Evolutionary conservation across 306 rosid species (phyloP).

Genomic region (Trichosanthes truncata): DNA sequence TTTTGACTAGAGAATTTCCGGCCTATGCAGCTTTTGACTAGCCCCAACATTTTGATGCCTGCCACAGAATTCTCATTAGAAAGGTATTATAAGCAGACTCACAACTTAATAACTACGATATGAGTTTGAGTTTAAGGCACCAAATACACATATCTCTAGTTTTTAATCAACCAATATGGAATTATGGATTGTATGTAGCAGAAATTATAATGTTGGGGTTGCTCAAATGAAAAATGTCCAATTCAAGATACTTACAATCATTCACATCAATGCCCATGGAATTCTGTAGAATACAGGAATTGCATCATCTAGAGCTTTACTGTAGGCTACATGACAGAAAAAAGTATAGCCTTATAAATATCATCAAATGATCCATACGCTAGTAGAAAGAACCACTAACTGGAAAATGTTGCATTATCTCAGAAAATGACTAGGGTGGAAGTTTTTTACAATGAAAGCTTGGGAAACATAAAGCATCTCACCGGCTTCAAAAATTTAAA

Average conservation of each 20-base stretch:
- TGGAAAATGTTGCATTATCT: slow-evolving; percentile 30
- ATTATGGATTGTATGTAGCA: not conserved
- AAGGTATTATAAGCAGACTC: not conserved
- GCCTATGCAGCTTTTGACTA: slow-evolving; percentile 74
- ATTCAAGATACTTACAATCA: slow-evolving; percentile 55
- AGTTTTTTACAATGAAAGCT: slow-evolving; percentile 43
- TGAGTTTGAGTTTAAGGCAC: not conserved
- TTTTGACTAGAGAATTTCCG: slow-evolving; percentile 80
- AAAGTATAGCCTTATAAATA: not conserved
- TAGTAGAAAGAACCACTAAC: not conserved
- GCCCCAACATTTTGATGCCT: slow-evolving; percentile 75
- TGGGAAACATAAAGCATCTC: slow-evolving; percentile 95
- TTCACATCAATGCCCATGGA: slow-evolving; percentile 64
- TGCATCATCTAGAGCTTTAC: slow-evolving; percentile 90
- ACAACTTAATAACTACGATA: not conserved
- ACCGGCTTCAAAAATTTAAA: slow-evolving; percentile 47
- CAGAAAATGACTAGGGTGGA: slow-evolving; percentile 84
- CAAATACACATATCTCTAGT: not conserved
- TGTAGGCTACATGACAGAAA: slow-evolving; percentile 49
- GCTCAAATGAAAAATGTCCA: not conserved
- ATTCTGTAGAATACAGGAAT: slow-evolving; percentile 74
- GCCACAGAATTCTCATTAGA: slow-evolving; percentile 22
- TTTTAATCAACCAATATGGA: not conserved
- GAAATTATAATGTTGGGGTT: not conserved
- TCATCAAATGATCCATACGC: not conserved